phyloP scores from a whole-genome alignment of 805 yeast genomes.

The Nakazawaea wickerhamii region DNA sequence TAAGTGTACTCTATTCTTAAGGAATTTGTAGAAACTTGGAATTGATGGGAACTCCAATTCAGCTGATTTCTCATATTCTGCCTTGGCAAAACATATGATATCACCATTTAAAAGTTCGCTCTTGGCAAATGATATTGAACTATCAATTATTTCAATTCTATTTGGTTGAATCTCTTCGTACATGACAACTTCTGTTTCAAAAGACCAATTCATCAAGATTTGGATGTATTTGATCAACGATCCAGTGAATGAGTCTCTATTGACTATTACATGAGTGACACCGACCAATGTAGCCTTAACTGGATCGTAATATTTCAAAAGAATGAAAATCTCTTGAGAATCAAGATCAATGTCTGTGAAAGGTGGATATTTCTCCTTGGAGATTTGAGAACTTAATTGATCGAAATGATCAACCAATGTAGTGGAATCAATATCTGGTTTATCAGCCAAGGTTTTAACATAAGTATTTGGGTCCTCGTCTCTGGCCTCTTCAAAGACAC shows the following conservation, averaged over 20 bases:
- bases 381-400: not conserved
- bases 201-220: slow-evolving; percentile 33
- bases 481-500: slow-evolving; percentile 12
- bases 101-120: slow-evolving; percentile 67
- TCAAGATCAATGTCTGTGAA: slow-evolving; percentile 22
- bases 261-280: slow-evolving; percentile 51
- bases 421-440: slow-evolving; percentile 18
- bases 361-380: slow-evolving; percentile 14
- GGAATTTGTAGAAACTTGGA: slow-evolving; percentile 45
- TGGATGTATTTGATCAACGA: slow-evolving; percentile 36
- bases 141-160: slow-evolving; percentile 40
- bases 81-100: slow-evolving; percentile 38
- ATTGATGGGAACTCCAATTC: slow-evolving; percentile 26
- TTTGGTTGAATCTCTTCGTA: slow-evolving; percentile 60
- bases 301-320: slow-evolving; percentile 66
- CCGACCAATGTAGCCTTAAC: slow-evolving; percentile 53
- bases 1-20: slow-evolving; percentile 58
- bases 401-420: slow-evolving; percentile 12
- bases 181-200: slow-evolving; percentile 30
- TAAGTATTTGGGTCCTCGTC: not conserved
- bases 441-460: slow-evolving; percentile 8
- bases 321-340: slow-evolving; percentile 31
- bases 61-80: slow-evolving; percentile 12
- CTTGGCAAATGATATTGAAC: slow-evolving; percentile 40
- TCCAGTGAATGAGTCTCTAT: slow-evolving; percentile 39